phyloP scores from a whole-genome alignment of 2,329 filamentous ascomycete species.

The Cryphonectria japonica region DNA sequence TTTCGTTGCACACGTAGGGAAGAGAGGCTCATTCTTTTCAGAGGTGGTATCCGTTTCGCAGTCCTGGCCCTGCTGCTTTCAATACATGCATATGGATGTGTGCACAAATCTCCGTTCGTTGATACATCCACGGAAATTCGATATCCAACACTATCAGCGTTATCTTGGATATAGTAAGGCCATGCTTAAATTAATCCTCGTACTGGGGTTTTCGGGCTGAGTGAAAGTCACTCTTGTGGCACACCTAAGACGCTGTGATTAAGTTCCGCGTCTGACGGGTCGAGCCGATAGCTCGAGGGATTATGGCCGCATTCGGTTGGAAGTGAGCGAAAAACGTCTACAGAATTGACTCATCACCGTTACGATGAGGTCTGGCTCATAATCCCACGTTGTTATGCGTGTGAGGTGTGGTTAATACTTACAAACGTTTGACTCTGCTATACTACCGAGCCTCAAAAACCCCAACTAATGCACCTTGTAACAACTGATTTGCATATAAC shows the following conservation, averaged over 20 bases:
- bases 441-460: background rate
- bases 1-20: background rate
- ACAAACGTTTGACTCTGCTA: background rate
- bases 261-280: background rate
- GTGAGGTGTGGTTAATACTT: background rate
- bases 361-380: background rate
- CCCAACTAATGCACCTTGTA: background rate
- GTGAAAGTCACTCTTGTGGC: background rate
- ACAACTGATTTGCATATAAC: background rate
- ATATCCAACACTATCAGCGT: background rate
- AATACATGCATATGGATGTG: too few species aligned
- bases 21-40: background rate
- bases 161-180: too few species aligned
- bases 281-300: background rate
- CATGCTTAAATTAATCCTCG: too few species aligned
- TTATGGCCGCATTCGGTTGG: background rate
- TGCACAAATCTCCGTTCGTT: too few species aligned
- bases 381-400: background rate
- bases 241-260: background rate
- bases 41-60: too few species aligned
- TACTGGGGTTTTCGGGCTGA: too few species aligned
- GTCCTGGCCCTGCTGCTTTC: too few species aligned
- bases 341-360: background rate
- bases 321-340: background rate
- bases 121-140: background rate